Evolutionary conservation across 1,139 yeast species (phyloP).

Genomic region (Entelexis paramagnoliae): DNA sequence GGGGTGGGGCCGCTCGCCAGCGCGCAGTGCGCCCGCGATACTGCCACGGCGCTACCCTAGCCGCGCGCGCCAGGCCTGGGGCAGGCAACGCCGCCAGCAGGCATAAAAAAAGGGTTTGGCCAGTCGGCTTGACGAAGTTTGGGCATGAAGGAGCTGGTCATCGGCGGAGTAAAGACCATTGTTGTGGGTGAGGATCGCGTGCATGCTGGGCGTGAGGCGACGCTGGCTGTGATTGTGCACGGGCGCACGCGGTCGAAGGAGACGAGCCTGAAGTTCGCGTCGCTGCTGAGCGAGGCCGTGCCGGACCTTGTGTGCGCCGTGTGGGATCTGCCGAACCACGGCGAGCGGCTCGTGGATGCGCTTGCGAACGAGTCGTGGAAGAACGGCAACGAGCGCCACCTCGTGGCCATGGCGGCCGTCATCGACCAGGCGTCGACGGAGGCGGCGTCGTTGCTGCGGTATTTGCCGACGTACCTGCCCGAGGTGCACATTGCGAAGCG

Average conservation of each 20-base stretch:
- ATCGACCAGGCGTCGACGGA: conserved; percentile 47
- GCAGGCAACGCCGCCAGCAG: conserved; percentile 4
- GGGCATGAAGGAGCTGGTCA: conserved; percentile 14
- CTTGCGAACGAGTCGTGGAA: conserved; percentile 39
- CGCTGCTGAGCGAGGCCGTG: conserved; percentile 17
- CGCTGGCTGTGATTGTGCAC: conserved; percentile 24
- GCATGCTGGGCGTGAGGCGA: conserved; percentile 10
- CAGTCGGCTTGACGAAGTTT: not conserved
- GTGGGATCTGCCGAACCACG: conserved; percentile 56
- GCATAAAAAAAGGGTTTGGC: not conserved
- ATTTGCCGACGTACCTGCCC: conserved; percentile 40
- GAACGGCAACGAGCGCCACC: conserved; percentile 43
- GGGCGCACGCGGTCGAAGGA: conserved; percentile 24
- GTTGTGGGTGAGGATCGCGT: conserved; percentile 22
- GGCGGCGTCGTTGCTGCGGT: conserved; percentile 40
- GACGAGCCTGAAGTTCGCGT: conserved; percentile 22
- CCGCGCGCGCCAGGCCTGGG: not conserved
- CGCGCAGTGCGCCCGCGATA: not conserved
- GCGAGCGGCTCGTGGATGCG: conserved; percentile 37
- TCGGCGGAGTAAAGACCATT: conserved; percentile 24
- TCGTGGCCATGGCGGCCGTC: conserved; percentile 43
- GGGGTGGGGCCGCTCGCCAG: not conserved
- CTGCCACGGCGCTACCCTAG: conserved; percentile 2
- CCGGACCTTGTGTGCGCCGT: conserved; percentile 40
- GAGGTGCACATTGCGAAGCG: conserved; percentile 32